Conservation (phyloP, 768 basidiomycete species). For the Polyporus arcularius region DNA sequence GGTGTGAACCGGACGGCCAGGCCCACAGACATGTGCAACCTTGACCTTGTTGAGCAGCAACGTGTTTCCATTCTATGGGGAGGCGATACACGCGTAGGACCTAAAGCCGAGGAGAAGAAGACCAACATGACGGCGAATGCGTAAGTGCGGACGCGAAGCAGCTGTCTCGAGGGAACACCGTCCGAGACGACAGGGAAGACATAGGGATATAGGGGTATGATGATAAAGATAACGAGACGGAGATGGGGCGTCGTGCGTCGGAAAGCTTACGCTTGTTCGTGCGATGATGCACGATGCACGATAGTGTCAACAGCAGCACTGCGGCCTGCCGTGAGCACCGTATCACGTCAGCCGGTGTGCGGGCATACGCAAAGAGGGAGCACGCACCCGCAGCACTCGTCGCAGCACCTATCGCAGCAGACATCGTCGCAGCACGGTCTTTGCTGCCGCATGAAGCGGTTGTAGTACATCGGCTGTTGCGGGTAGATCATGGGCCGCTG, state of each 20-base stretch:
- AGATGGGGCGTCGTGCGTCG: not conserved
- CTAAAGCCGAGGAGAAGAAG: not conserved
- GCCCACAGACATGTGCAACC: no score
- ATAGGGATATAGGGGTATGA: not conserved
- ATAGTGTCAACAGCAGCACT: constrained; percentile 6
- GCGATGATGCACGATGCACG: not conserved
- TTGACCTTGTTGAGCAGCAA: no score
- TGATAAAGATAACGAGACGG: not conserved
- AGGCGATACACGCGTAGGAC: no score
- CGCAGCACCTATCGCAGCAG: constrained; percentile 24
- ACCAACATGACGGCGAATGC: not conserved
- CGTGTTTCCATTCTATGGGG: no score
- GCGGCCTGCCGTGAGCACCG: not conserved
- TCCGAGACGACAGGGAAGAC: not conserved
- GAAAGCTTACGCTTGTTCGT: not conserved
- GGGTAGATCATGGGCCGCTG: constrained; percentile 29
- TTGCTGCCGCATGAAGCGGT: constrained; percentile 12
- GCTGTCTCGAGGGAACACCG: not conserved
- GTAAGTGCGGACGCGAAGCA: not conserved
- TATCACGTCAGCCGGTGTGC: not conserved
- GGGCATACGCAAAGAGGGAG: not conserved
- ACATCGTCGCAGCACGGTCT: constrained; percentile 20
- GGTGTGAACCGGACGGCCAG: no score
- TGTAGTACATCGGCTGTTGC: constrained; percentile 19
- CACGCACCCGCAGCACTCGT: constrained; percentile 22